Evolutionary conservation across 2,329 filamentous ascomycete species (phyloP), one percentile per base, ranked within the genome.

Genomic region (Sporothrix mexicana): DNA sequence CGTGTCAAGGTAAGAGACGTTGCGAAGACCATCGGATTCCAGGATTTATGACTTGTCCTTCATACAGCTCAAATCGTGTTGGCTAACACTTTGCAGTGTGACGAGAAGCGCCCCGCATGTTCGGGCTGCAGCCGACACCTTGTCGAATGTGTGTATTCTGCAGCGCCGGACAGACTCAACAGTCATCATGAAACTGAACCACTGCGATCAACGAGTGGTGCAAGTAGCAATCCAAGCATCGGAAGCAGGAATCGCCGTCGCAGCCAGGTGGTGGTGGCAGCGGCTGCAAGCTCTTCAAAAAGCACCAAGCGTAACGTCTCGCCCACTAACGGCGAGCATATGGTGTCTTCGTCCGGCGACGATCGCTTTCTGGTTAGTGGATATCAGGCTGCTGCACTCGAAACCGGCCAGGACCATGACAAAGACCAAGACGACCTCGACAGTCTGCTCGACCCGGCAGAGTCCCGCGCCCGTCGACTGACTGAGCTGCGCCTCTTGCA

Each of bases 401-500:
- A 72, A 13, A 41, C 49, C 12, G 79, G 79, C 30, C 30, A 36
- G 30, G 30, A 7, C 30, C 30, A 36, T 4, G 30, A 36, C 30
- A 36, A 36, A 36, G 30, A 36, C 13, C 74, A 72, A 30, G 30
- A 43, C 59, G 61, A 72, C 70, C 69, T 79, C 57, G 43, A 36
- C 23, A 53, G 72, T 69, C 62, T 79, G 55, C 62, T 79, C 61
- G 79, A 79, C 53, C 70, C 81, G 2, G 81, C 81, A 20, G 81
- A 83, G 72, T 78, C 79, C 7, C 77, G 78, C 8, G 78, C 79
- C 74, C 78, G 81, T n/a, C 80, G 81, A 12, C 53, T 81, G 49
- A 81, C 80, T 76, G 81, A 83, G 76, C 74, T 82, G 71, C 77
- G 80, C 9, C 74, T 82, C 51, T 75, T 83, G 47, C 79, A 82